These are phyloP conservation scores for Aureobasidium sp. DNA, from an alignment of 2,329 filamentous ascomycete species.

Conservation along the genomic window DNA sequence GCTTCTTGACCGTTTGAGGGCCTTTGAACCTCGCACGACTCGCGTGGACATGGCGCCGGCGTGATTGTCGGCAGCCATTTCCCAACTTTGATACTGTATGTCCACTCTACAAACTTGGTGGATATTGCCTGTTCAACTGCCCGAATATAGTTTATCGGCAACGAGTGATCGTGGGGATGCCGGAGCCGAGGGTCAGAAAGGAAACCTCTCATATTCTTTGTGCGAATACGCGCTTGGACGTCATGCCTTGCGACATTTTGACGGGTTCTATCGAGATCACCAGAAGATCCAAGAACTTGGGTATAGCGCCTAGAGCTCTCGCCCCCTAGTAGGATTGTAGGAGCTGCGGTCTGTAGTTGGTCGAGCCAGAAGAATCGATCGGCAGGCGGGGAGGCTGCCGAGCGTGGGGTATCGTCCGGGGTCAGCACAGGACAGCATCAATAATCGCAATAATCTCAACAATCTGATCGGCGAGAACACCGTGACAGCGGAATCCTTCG, in stretches of 20 bases:
- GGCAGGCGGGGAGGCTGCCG: not conserved
- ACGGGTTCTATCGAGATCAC: not conserved
- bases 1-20: not conserved
- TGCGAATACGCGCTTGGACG: not conserved
- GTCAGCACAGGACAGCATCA: not conserved
- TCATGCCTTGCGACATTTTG: not conserved
- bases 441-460: not conserved
- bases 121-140: not conserved
- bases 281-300: not conserved
- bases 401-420: not conserved
- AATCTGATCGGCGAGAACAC: not conserved
- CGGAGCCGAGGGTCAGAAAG: not conserved
- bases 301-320: not conserved
- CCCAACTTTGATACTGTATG: not conserved
- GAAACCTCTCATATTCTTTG: not conserved
- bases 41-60: not conserved
- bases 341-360: not conserved
- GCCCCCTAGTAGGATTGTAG: not conserved
- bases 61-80: not conserved
- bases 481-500: not conserved
- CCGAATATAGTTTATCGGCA: not conserved
- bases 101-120: not conserved
- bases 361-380: not conserved
- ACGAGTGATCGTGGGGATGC: not conserved
- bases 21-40: not conserved